Evolutionary conservation across 495 filamentous ascomycete species (phyloP).

Genomic region (Talaromyces wortmannii): DNA sequence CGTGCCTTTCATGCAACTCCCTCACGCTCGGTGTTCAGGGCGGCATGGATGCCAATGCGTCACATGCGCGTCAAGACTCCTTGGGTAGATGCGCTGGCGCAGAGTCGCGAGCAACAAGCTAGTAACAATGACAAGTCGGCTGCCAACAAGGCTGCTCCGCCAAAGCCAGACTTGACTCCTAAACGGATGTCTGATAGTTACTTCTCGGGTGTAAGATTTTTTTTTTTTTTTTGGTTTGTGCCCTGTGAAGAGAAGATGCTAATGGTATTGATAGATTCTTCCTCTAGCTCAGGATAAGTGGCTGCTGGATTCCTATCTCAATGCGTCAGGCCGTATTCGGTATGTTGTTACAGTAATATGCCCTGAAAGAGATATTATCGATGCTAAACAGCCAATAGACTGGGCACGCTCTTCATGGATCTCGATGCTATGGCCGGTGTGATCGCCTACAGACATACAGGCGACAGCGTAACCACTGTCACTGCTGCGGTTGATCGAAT

Average conservation of each 20-base stretch:
- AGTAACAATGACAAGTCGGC: background rate
- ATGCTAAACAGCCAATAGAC: slow-evolving; percentile 21
- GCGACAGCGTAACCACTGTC: slow-evolving; percentile 67
- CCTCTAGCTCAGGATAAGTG: slow-evolving; percentile 64
- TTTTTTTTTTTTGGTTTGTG: background rate
- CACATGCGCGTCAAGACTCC: slow-evolving; percentile 56
- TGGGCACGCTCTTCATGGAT: slow-evolving; percentile 74
- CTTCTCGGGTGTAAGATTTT: slow-evolving; percentile 48
- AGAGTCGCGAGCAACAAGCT: slow-evolving; percentile 37
- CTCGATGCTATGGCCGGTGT: slow-evolving; percentile 76
- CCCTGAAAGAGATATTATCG: background rate
- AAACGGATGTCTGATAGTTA: slow-evolving; percentile 63
- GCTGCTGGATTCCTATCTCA: slow-evolving; percentile 63
- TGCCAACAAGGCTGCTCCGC: background rate
- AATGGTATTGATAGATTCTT: slow-evolving; percentile 41
- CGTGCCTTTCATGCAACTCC: slow-evolving; percentile 23
- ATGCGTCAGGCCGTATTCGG: slow-evolving; percentile 59
- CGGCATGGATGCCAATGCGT: slow-evolving; percentile 44
- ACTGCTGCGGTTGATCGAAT: slow-evolving; percentile 80
- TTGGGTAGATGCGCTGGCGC: slow-evolving; percentile 61
- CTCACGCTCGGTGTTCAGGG: slow-evolving; percentile 17
- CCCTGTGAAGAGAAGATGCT: slow-evolving; percentile 3
- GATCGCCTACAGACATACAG: slow-evolving; percentile 78
- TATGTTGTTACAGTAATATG: slow-evolving; percentile 14
- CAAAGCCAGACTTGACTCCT: slow-evolving; percentile 44